A percentile compares a stretch with the other conserved stretches of the same genome.
Conservation (phyloP, 306 rosid species). For the Mimosa bimucronata region DNA sequence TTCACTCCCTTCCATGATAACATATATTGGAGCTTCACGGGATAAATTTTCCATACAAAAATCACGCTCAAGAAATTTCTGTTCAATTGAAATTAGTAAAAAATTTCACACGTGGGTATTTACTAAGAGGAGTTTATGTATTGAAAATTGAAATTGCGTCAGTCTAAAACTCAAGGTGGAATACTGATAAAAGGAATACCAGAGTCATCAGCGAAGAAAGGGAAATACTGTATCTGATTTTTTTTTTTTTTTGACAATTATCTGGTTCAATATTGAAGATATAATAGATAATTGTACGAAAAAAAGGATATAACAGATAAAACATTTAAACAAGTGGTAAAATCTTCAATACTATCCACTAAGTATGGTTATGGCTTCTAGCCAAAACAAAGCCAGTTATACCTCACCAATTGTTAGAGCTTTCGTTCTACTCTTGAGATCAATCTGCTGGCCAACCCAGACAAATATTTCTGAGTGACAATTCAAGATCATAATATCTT, state of each 20-base stretch:
- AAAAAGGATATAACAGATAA: too few relatives aligned
- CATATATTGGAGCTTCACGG: slow-evolving; percentile 70
- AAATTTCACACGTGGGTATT: too few relatives aligned
- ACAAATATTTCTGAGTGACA: slow-evolving; percentile 82
- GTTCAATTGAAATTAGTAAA: slow-evolving; percentile 45
- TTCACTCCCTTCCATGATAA: slow-evolving; percentile 89
- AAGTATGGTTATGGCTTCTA: slow-evolving; percentile 35
- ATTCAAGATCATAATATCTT: slow-evolving; percentile 84
- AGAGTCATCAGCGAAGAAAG: background rate
- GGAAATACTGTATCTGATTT: slow-evolving; percentile 13
- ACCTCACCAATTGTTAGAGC: slow-evolving; percentile 96
- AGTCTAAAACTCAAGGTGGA: slow-evolving; percentile 21
- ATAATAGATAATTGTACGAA: background rate
- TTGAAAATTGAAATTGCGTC: too few relatives aligned
- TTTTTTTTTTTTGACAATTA: too few relatives aligned
- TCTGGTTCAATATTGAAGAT: slow-evolving; percentile 24
- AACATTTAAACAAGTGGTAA: slow-evolving; percentile 1
- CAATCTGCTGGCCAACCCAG: slow-evolving; percentile 93
- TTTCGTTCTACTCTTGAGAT: slow-evolving; percentile 63
- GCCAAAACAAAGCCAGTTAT: slow-evolving; percentile 43
- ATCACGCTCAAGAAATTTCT: slow-evolving; percentile 89
- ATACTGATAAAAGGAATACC: slow-evolving; percentile 1
- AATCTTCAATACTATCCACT: slow-evolving; percentile 20
- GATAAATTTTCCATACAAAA: slow-evolving; percentile 81
- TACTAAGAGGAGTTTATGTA: too few relatives aligned